Evolutionary conservation across 495 filamentous ascomycete genomes (phyloP), one percentile per base, ranked within the genome.

Genomic region (Aspergillus bertholletiae): DNA sequence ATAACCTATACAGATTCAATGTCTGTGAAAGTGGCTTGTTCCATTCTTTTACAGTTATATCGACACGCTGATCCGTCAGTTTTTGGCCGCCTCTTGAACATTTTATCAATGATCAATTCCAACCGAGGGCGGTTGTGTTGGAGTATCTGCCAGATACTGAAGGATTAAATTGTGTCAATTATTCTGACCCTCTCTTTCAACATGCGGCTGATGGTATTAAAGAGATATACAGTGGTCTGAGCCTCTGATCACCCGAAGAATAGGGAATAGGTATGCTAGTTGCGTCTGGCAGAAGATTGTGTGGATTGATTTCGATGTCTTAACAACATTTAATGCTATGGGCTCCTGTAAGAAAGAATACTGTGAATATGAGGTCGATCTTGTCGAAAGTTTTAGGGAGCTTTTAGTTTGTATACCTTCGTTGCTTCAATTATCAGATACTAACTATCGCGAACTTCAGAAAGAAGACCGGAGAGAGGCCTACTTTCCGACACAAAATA

Each of bases 81-180:
- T 15, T 61, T 57, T 39, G 4, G 23, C 12, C 54, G 23, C 21
- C 22, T 23, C 17, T 46, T 54, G 8, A 28, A 54, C 7, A 54
- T 47, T 61, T 57, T 46, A 34, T 17, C 7, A 32, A 54, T 7
- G 50, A 61, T 41, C 54, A 57, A 21, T 57, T 50, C 13, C 9
- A 54, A 9, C 54, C 45, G 9, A 49, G 45, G 13, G 58, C 50
- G 20, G 57, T 61, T 12, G 12, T 61, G n/a, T 54, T 61, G n/a
- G 54, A 57, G 46, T 57, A 57, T 23, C 48, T 61, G 4, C 49
- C 54, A 17, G 43, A 50, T 39, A 35, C 58, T 4, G 58, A 61
- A 43, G 49, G 32, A 9, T 21, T 61, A 43, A 54, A 61, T 46
- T 57, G 49, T 51, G 56, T 49, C 35, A 59, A 59, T 45, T 59